Percentiles rank a stretch among this genome's conserved stretches.
These are phyloP conservation scores for Podila clonocystis DNA, from an alignment of 192 early-diverging fungal species.

Conservation along the genomic window DNA sequence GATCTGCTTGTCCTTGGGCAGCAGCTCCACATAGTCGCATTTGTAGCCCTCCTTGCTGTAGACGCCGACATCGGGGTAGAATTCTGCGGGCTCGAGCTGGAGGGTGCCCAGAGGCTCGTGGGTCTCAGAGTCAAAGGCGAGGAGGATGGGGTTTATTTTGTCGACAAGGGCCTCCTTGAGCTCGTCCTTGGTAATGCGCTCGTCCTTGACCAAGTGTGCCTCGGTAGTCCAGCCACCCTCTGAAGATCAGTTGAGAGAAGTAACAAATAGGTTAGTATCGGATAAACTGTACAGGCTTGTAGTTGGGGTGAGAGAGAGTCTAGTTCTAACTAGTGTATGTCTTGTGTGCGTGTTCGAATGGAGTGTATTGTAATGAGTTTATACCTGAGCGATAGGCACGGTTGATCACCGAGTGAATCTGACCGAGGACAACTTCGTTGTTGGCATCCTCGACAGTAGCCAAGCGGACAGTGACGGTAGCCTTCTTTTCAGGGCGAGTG, in stretches of 20 bases:
- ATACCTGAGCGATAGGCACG: conserved; percentile 58
- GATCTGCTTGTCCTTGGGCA: conserved; percentile 46
- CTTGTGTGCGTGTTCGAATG: no score
- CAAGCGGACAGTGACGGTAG: conserved; percentile 38
- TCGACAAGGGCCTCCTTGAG: conserved; percentile 36
- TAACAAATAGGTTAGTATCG: not conserved
- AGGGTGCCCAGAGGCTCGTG: conserved; percentile 56
- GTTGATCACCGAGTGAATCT: conserved; percentile 54
- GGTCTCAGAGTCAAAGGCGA: conserved; percentile 52
- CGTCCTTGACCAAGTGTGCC: conserved; percentile 53
- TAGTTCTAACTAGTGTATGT: no score
- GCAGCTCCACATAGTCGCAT: conserved; percentile 7
- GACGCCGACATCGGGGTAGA: conserved; percentile 36
- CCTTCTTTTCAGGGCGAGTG: conserved; percentile 31
- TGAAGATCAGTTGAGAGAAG: not conserved
- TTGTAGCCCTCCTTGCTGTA: conserved; percentile 32
- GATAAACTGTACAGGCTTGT: not conserved
- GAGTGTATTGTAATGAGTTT: no score
- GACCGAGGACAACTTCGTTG: conserved; percentile 11
- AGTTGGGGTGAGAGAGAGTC: no score
- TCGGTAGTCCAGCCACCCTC: conserved; percentile 64
- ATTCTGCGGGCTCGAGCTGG: conserved; percentile 51
- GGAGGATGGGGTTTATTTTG: conserved; percentile 50
- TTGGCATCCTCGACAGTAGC: conserved; percentile 27
- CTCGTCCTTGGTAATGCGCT: conserved; percentile 47